phyloP scores from a whole-genome alignment of 2,329 filamentous ascomycete genomes.

The Magnaporthiopsis rhizophila region DNA sequence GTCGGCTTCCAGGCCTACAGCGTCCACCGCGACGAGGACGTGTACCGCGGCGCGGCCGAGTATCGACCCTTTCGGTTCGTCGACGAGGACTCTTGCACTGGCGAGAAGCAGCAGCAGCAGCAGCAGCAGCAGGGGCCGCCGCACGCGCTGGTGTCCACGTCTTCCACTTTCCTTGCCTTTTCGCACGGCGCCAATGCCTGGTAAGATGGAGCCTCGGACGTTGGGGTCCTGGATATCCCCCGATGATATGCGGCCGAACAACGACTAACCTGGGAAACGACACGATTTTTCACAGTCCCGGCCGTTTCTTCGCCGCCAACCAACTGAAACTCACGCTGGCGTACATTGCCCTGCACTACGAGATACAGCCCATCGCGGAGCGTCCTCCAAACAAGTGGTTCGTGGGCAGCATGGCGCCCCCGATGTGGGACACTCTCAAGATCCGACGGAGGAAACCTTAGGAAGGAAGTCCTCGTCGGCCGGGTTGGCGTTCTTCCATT shows the following conservation, averaged over 20 bases:
- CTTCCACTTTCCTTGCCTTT: constrained; percentile 26
- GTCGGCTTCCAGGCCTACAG: constrained; percentile 27
- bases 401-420: constrained; percentile 10
- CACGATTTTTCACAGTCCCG: constrained; percentile 19
- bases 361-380: constrained; percentile 21
- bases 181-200: constrained; percentile 29
- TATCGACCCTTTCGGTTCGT: constrained; percentile 31
- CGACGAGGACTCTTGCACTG: neutral
- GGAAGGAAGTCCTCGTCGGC: neutral
- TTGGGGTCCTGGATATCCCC: neutral
- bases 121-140: constrained; percentile 9
- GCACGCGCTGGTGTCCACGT: constrained; percentile 21
- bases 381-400: constrained; percentile 9
- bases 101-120: constrained; percentile 9
- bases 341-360: constrained; percentile 25
- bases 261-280: neutral
- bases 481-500: neutral
- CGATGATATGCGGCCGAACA: neutral
- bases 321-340: constrained; percentile 28
- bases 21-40: constrained; percentile 23
- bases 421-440: constrained; percentile 8
- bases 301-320: constrained; percentile 30
- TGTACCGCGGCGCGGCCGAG: constrained; percentile 23
- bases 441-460: constrained; percentile 1
- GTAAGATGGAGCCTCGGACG: constrained; percentile 15